phyloP scores from a whole-genome alignment of 2,329 filamentous ascomycete genomes.

The Trichoderma guizhouense region DNA sequence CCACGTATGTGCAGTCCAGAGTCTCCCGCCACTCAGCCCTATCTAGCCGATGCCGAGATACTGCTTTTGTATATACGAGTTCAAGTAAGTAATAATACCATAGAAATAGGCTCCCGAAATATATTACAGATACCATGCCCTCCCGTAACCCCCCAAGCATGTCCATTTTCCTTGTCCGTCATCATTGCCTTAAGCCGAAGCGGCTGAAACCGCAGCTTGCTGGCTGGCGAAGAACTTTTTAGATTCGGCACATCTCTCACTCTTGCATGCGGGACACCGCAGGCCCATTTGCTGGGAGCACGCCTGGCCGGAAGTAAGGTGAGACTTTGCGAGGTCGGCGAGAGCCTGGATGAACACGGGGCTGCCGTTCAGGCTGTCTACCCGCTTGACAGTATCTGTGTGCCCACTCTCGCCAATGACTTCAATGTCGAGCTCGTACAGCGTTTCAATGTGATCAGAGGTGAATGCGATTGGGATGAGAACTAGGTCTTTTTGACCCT shows the following conservation, averaged over 20 bases:
- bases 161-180: neutral
- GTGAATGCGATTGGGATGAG: constrained; percentile 96
- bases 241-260: constrained; percentile 77
- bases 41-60: neutral
- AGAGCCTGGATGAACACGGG: constrained; percentile 86
- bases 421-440: constrained; percentile 91
- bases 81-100: neutral
- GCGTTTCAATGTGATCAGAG: constrained; percentile 96
- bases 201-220: constrained; percentile 25
- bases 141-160: neutral
- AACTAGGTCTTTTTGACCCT: constrained; percentile 86
- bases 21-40: neutral
- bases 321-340: constrained; percentile 78
- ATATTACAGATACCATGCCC: neutral
- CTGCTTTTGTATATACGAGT: neutral
- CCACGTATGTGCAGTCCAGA: neutral
- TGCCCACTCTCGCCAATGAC: constrained; percentile 85
- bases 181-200: neutral
- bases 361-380: constrained; percentile 88
- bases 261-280: constrained; percentile 90
- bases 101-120: neutral
- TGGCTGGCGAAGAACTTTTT: constrained; percentile 62
- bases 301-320: constrained; percentile 64
- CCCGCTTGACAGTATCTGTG: constrained; percentile 77
- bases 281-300: constrained; percentile 85